Evolutionary conservation across 2,329 filamentous ascomycete genomes (phyloP), one percentile per base, ranked within the genome.

Genomic region (Pestalotiopsis sp.): DNA sequence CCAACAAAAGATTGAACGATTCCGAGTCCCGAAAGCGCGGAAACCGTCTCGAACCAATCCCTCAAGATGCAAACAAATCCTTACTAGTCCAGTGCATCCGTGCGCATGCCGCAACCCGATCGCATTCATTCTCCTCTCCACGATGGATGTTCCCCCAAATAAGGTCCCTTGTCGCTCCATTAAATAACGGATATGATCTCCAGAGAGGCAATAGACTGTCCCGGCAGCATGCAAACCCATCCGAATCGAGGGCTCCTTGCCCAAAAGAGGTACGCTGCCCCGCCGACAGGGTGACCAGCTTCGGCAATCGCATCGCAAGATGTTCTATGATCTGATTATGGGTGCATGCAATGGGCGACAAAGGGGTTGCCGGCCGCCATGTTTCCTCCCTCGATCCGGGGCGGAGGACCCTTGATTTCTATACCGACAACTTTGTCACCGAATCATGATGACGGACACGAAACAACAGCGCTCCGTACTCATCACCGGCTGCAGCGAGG

Each of bases 401-500:
- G 4, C 9, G 11, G 4, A 17, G 14, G 12, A 64, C 38, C 17
- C 62, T 45, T 13, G 36, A 49, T 9, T 13, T 11, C 11, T 3
- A 39, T 27, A 39, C 20, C 41, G 31, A 17, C 57, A 36, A 36
- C 31, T 36, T 9, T 36, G 0, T 36, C 1, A 36, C 31, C 31
- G 31, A 36, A 36, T 36, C 31, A 69, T 69, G 65, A 23, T 14
- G n/a, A 60, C 41, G 6, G 14, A 36, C 49, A 23, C 11, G 31
- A 67, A 66, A 55, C 45, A 58, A 52, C 45, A 52, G 45, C 45
- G 45, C 11, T 39, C 68, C 27, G 65, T 67, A 12, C 68, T 69
- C 61, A 41, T 69, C 45, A 83, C 81, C 11, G 80, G 81, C 31
- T 81, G 77, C 66, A 80, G 77, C 68, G 73, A 78, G 38, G 81